Evolutionary conservation across 768 basidiomycete species (phyloP).

Genomic region (Candolleomyces eurysporus): DNA sequence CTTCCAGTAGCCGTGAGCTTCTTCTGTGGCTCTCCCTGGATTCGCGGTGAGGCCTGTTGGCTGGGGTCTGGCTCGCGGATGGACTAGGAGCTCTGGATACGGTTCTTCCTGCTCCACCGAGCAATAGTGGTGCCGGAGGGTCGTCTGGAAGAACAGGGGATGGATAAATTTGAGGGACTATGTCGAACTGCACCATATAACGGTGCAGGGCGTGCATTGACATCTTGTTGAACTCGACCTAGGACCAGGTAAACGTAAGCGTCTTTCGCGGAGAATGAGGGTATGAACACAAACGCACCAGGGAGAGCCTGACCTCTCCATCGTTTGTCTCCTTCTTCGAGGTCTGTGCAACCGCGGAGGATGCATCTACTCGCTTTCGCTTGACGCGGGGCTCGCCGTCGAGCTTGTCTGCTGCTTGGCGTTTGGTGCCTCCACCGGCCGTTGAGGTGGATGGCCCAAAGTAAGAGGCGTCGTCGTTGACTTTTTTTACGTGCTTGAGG

Average conservation of each 20-base stretch:
- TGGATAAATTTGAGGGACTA: conserved; percentile 68
- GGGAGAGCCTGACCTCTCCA: conserved; percentile 38
- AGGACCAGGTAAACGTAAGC: conserved; percentile 7
- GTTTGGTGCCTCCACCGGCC: conserved; percentile 50
- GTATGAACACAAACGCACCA: conserved; percentile 30
- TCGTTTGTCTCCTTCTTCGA: conserved; percentile 34
- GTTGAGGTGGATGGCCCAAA: conserved; percentile 50
- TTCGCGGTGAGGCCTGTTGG: conserved; percentile 73
- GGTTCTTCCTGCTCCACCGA: conserved; percentile 49
- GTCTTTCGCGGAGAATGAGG: neutral
- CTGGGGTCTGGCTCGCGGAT: conserved; percentile 46
- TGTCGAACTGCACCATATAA: conserved; percentile 71
- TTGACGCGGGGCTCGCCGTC: conserved; percentile 77
- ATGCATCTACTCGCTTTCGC: conserved; percentile 63
- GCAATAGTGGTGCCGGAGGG: conserved; percentile 65
- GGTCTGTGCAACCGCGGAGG: conserved; percentile 13
- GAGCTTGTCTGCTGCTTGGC: conserved; percentile 62
- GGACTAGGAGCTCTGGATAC: conserved; percentile 54
- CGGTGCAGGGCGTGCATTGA: conserved; percentile 63
- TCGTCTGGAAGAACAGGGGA: conserved; percentile 64
- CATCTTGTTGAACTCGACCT: conserved; percentile 79
- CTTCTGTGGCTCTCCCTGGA: conserved; percentile 52
- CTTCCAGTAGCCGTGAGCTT: conserved; percentile 73
- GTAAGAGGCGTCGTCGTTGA: conserved; percentile 70
- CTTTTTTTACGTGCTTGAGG: conserved; percentile 59